Evolutionary conservation across 2,329 filamentous ascomycete genomes (phyloP).

Genomic region (Aureobasidium vineae): DNA sequence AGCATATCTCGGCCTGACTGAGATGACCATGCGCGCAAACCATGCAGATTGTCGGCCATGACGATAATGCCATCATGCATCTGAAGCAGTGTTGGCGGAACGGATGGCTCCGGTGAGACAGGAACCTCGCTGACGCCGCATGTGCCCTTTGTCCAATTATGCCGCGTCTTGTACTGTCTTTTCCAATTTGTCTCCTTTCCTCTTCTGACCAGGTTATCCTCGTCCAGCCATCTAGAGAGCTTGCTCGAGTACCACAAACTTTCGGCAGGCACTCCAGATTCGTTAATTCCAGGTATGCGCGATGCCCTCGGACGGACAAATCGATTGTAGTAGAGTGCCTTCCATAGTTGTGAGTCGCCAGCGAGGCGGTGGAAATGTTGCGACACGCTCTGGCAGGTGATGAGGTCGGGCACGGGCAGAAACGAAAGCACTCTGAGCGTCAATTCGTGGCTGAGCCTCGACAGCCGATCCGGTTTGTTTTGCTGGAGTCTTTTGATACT

Average conservation of each 20-base stretch:
- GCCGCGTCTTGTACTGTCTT: constrained; percentile 77
- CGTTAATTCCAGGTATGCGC: constrained; percentile 66
- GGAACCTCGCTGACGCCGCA: constrained; percentile 78
- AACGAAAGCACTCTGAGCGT: constrained; percentile 79
- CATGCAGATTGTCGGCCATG: constrained; percentile 67
- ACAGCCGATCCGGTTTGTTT: constrained; percentile 58
- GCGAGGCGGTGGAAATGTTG: constrained; percentile 70
- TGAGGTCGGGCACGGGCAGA: constrained; percentile 67
- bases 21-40: constrained; percentile 76
- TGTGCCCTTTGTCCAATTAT: constrained; percentile 85
- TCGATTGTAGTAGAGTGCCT: constrained; percentile 77
- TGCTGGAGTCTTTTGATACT: constrained; percentile 17
- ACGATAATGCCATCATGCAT: constrained; percentile 74
- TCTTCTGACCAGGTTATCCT: constrained; percentile 55
- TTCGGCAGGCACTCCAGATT: constrained; percentile 39
- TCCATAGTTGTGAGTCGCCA: constrained; percentile 86
- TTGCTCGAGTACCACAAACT: constrained; percentile 54
- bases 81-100: constrained; percentile 69
- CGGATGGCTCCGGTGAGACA: constrained; percentile 52
- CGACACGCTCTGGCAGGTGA: constrained; percentile 67
- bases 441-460: constrained; percentile 79
- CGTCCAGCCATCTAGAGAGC: constrained; percentile 61
- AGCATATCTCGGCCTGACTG: constrained; percentile 59
- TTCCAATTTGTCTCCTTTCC: constrained; percentile 71
- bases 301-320: constrained; percentile 81